Conservation (phyloP, 1,139 yeast species). For the Zygosaccharomyces sapae region DNA sequence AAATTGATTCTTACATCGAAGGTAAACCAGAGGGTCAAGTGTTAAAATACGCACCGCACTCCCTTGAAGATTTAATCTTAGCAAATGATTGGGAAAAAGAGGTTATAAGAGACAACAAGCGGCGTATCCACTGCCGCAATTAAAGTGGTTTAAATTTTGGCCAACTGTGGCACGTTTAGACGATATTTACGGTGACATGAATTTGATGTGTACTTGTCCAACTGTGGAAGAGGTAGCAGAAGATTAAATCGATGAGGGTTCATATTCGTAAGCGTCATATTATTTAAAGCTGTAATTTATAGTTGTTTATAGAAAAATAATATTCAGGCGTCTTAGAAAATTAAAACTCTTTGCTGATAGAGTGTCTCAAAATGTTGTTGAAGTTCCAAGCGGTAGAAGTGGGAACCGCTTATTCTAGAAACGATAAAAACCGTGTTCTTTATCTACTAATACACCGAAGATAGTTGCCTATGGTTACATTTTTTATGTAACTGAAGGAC, state of each 20-base stretch:
- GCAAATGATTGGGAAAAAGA: constrained; percentile 68
- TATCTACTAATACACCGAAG: no score
- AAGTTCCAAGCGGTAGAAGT: no score
- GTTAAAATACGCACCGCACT: constrained; percentile 89
- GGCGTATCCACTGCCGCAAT: constrained; percentile 78
- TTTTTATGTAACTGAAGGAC: no score
- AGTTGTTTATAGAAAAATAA: no score
- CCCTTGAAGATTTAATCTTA: constrained; percentile 70
- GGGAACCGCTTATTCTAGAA: no score
- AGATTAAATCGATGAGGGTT: constrained; percentile 1
- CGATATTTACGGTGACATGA: constrained; percentile 90
- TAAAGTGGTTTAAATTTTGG: constrained; percentile 82
- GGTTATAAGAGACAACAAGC: constrained; percentile 93
- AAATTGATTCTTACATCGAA: constrained; percentile 67
- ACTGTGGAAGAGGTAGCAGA: constrained; percentile 64
- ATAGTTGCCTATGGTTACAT: no score
- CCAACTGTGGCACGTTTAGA: constrained; percentile 89
- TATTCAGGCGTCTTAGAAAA: no score
- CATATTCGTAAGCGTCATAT: no score
- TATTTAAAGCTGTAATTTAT: no score
- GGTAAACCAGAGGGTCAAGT: constrained; percentile 67
- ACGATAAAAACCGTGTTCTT: no score
- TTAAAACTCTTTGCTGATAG: no score
- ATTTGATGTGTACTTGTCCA: constrained; percentile 91
- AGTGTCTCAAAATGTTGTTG: no score